Evolutionary conservation across 1,284 basidiomycete species (phyloP), one percentile per base, ranked within the genome.

Genomic region (Anthracocystis walkeri): DNA sequence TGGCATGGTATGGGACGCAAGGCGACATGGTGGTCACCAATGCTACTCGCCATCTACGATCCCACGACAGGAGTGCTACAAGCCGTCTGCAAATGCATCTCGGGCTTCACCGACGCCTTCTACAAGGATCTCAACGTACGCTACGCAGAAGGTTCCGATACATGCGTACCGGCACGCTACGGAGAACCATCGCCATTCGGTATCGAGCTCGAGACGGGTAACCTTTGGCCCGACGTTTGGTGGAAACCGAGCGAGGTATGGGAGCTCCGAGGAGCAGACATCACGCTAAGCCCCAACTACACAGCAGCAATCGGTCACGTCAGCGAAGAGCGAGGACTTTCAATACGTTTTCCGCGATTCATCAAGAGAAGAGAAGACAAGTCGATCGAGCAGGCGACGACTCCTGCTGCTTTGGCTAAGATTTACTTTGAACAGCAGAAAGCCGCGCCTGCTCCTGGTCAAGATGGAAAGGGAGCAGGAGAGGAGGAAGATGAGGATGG

Each of bases 1-100:
- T 95, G 92, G 93, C 91, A 95, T 86, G 95, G 95, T 46, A 92
- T 91, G 85, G 95, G 95, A n/a, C 87, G 94, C 38, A 97, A 97
- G 86, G 92, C 91, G 10, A 89, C 90, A 29, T 97, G 94, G 94
- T 97, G 94, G 93, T 92, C 91, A 71, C 95, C 95, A 0, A 90
- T 97, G 77, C 87, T 97, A 14, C 89, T 97, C 33, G 94, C 92
- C 23, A 61, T 82, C 54, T 92, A 93, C 88, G 91, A 96, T 81
- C 87, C 90, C 18, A 88, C 89, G 63, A 88, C 87, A 4, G 93
- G 91, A 16, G 89, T 87, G 49, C 88, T 92, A 65, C 90, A 94
- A 57, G 80, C 81, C 21, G 72, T 73, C 48, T 78, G 78, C 65
- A 79, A 78, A 70, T 85, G 82, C 70, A 84, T 86, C 61, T 84